Evolutionary conservation across 2,329 filamentous ascomycete genomes (phyloP).

Genomic region (Didymella pinodella): DNA sequence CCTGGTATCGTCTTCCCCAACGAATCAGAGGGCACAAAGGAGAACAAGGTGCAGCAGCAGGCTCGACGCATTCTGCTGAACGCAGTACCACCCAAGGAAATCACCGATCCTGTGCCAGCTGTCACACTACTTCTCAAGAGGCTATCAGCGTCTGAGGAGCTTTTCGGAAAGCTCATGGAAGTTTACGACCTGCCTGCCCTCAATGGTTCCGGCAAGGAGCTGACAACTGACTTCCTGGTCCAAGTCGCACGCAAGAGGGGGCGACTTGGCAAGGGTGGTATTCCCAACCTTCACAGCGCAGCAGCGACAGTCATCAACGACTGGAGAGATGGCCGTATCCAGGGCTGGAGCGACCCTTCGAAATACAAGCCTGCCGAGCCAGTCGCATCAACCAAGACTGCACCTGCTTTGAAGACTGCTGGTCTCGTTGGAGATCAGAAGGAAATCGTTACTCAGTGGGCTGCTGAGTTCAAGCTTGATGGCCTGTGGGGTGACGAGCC

Average conservation of each 20-base stretch:
- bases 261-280: slow-evolving; percentile 83
- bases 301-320: slow-evolving; percentile 96
- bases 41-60: slow-evolving; percentile 71
- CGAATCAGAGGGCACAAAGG: slow-evolving; percentile 55
- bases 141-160: slow-evolving; percentile 74
- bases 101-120: slow-evolving; percentile 88
- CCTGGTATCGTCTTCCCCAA: slow-evolving; percentile 94
- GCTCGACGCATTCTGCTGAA: slow-evolving; percentile 88
- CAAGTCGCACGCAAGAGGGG: slow-evolving; percentile 95
- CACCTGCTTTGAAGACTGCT: slow-evolving; percentile 38
- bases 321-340: slow-evolving; percentile 93
- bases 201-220: slow-evolving; percentile 72
- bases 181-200: slow-evolving; percentile 87
- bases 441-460: slow-evolving; percentile 90
- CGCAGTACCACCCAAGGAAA: slow-evolving; percentile 90
- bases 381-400: slow-evolving; percentile 50
- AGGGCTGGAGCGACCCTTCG: slow-evolving; percentile 87
- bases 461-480: slow-evolving; percentile 92
- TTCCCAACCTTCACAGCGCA: slow-evolving; percentile 86
- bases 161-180: slow-evolving; percentile 79
- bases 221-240: slow-evolving; percentile 88
- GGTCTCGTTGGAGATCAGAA: slow-evolving; percentile 69
- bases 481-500: slow-evolving; percentile 81
- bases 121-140: slow-evolving; percentile 84
- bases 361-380: slow-evolving; percentile 64